Evolutionary conservation across 148 eudicot species (phyloP).

Genomic region (Vaccinium corymbosum): DNA sequence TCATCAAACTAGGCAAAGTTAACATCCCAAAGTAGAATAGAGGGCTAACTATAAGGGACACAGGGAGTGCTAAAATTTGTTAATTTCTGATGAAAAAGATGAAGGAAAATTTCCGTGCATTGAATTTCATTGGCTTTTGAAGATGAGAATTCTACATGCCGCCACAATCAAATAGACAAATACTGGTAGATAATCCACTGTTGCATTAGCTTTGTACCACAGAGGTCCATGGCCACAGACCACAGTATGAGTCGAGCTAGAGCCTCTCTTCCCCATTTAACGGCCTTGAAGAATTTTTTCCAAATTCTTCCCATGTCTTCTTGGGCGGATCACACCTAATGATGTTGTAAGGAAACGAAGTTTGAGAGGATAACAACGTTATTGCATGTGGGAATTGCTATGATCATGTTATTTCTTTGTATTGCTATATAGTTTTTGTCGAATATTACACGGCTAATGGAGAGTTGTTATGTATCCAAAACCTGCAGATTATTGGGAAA

Average conservation of each 20-base stretch:
- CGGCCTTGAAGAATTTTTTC: neutral
- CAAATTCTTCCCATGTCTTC: neutral
- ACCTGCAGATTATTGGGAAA: conserved; percentile 77
- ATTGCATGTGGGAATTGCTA: neutral
- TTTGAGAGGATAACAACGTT: neutral
- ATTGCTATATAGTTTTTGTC: neutral
- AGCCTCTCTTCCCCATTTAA: neutral
- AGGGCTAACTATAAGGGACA: neutral
- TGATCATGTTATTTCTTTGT: neutral
- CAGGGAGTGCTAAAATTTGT: too few species aligned
- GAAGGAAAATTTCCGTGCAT: too few species aligned
- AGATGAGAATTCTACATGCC: too few species aligned
- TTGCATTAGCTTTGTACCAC: neutral
- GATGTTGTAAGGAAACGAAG: neutral
- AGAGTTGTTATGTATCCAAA: conserved; percentile 1
- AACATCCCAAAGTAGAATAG: neutral
- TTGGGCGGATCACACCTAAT: neutral
- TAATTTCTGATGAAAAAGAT: too few species aligned
- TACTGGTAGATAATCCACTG: too few species aligned
- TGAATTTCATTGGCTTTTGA: too few species aligned
- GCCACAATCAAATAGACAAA: too few species aligned
- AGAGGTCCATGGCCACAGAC: neutral
- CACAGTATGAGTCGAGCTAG: neutral
- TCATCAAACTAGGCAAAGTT: neutral
- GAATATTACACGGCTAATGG: neutral